These are phyloP conservation scores for Ogataea neopini DNA, from an alignment of 805 yeast species.

Conservation along the genomic window DNA sequence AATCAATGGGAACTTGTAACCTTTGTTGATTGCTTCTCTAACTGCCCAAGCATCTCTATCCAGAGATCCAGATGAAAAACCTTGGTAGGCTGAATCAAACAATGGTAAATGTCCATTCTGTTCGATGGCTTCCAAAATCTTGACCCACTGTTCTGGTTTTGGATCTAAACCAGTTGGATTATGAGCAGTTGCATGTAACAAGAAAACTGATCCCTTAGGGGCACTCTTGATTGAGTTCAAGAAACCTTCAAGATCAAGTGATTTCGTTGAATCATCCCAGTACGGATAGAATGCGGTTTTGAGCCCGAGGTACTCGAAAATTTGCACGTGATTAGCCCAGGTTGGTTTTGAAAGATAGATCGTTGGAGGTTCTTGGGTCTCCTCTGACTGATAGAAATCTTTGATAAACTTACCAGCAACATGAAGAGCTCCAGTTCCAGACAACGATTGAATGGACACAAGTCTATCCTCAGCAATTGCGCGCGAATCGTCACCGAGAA, in stretches of 20 bases:
- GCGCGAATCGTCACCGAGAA: conserved; percentile 61
- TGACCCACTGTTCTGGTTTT: conserved; percentile 73
- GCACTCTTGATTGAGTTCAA: conserved; percentile 63
- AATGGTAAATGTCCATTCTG: conserved; percentile 69
- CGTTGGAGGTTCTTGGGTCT: conserved; percentile 34
- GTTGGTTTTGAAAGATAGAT: conserved; percentile 86
- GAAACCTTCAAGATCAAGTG: conserved; percentile 71
- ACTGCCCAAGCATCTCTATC: conserved; percentile 84
- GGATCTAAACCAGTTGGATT: conserved; percentile 98
- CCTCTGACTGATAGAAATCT: conserved; percentile 42
- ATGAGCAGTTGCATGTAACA: conserved; percentile 95
- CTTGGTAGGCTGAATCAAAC: conserved; percentile 96
- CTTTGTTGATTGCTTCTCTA: conserved; percentile 56
- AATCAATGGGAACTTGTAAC: conserved; percentile 56
- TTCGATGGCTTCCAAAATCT: conserved; percentile 63
- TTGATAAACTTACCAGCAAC: conserved; percentile 73
- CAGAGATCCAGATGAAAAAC: conserved; percentile 89
- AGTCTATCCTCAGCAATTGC: conserved; percentile 50
- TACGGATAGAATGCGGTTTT: conserved; percentile 75
- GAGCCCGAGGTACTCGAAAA: conserved; percentile 72
- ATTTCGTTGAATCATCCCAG: conserved; percentile 74
- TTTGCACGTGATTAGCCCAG: conserved; percentile 96
- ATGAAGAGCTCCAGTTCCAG: conserved; percentile 92
- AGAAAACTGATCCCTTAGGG: conserved; percentile 72
- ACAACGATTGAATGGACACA: conserved; percentile 71